Conservation (phyloP, 768 basidiomycete species). For the Boletus sp. region DNA sequence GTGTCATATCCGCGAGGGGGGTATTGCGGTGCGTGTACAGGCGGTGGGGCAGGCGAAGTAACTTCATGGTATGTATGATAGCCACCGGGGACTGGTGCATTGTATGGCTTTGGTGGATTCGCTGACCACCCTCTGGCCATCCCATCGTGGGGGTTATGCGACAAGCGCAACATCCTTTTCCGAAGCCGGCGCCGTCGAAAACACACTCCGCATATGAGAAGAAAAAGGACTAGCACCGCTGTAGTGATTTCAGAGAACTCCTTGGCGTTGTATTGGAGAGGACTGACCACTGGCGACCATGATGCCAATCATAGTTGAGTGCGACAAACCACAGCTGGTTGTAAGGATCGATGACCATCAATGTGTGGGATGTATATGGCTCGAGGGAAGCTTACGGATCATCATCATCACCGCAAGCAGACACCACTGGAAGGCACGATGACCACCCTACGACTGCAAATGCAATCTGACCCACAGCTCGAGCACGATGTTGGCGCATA, state of each 20-base stretch:
- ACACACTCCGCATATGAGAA: background rate
- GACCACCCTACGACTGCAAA: background rate
- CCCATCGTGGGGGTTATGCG: background rate
- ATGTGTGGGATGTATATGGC: background rate
- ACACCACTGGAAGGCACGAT: slow-evolving; percentile 6
- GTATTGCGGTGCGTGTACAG: slow-evolving; percentile 1
- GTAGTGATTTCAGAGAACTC: slow-evolving; percentile 2
- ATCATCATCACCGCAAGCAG: slow-evolving; percentile 8
- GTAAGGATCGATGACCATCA: background rate
- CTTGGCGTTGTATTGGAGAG: background rate
- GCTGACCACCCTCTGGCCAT: background rate
- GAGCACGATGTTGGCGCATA: slow-evolving; percentile 4
- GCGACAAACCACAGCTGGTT: background rate
- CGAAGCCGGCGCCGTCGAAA: slow-evolving; percentile 5
- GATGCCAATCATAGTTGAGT: background rate
- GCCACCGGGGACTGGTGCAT: background rate
- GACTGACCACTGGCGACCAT: slow-evolving; percentile 10
- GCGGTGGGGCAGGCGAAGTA: background rate
- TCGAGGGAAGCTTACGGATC: slow-evolving; percentile 2
- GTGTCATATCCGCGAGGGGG: slow-evolving; percentile 6
- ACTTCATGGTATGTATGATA: background rate
- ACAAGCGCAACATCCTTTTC: background rate
- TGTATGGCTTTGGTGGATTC: slow-evolving; percentile 1
- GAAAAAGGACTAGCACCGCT: background rate
- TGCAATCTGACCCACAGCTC: background rate